Evolutionary conservation across 108 stramenopile species (phyloP), one percentile per base, ranked within the genome.

Genomic region (Pseudonitzschia delicatissima): DNA sequence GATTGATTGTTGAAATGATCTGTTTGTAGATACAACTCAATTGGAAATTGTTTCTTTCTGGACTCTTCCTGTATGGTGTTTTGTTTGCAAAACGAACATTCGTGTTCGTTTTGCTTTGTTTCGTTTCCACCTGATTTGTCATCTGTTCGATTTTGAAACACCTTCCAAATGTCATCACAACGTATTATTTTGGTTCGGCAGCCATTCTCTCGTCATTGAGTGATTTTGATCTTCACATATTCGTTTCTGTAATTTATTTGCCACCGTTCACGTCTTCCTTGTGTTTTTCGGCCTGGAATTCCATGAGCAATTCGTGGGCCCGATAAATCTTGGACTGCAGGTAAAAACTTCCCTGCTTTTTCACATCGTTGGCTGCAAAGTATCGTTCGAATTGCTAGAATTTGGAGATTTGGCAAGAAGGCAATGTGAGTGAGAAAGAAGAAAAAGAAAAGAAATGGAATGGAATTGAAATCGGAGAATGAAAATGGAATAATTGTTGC

Each of bases 311-410:
- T 78, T 99, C 97, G 68, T 92, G 93, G 8, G 98, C 97, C 33
- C 98, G 77, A 75, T 80, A 94, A 20, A 99, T 77, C 79, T 99
- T 99, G 40, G 93, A 95, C 82, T 99, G 98, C 74, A 99, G 74
- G 76, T 99, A 99, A 79, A 99, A 99, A 48, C 88, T 90, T 33
- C 98, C 98, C 23, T 97, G 97, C 31, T 97, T 98, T 26, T 71
- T 67, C 7, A 96, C 91, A 57, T 84, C 90, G 75, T 99, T 99
- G 39, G 92, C 91, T 18, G 76, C 90, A 81, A 96, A 98, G 67
- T 93, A 95, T 72, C 77, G 78, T 18, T 98, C 89, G 68, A 86
- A 94, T 88, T 90, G 88, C 84, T 85, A 45, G n/a, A n/a, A n/a
- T n/a, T n/a, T n/a, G n/a, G n/a, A n/a, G n/a, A n/a, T n/a, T n/a